Percentiles rank a stretch among this genome's conserved stretches.
Evolutionary conservation across 345 rosid genomes (phyloP).

Genomic region (Syzygium grande): DNA sequence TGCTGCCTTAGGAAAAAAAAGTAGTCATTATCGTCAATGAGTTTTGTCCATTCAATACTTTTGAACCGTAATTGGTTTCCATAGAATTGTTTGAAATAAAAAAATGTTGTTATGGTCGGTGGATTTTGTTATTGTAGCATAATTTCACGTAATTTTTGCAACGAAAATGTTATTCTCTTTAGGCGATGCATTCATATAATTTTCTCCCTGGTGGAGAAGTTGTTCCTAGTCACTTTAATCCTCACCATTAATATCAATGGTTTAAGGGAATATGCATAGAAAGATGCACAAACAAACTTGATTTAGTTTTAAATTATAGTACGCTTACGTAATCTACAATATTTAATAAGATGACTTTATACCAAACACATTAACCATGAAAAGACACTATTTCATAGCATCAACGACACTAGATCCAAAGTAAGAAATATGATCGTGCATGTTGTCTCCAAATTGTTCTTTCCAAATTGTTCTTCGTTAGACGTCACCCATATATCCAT

Average conservation of each 20-base stretch:
- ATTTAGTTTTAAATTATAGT: neutral
- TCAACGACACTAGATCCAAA: neutral
- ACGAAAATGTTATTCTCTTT: neutral
- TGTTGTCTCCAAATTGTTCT: neutral
- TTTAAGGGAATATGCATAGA: neutral
- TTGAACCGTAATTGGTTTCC: neutral
- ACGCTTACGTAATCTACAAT: neutral
- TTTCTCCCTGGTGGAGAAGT: neutral
- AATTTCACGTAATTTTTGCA: neutral
- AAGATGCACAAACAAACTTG: neutral
- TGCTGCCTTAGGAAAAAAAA: neutral
- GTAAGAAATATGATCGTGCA: neutral
- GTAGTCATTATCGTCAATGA: neutral
- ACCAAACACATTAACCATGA: neutral
- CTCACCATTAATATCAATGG: neutral
- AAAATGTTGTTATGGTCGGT: neutral
- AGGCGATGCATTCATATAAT: neutral
- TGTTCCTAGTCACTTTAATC: neutral
- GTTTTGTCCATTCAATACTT: neutral
- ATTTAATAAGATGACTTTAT: neutral
- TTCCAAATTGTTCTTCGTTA: neutral
- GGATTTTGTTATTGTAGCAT: neutral
- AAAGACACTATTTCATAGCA: neutral
- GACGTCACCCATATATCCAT: neutral
- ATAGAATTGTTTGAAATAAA: neutral